Evolutionary conservation across 75 land plant species (phyloP), one percentile per base, ranked within the genome.

Genomic region (Cunninghamia lanceolata): DNA sequence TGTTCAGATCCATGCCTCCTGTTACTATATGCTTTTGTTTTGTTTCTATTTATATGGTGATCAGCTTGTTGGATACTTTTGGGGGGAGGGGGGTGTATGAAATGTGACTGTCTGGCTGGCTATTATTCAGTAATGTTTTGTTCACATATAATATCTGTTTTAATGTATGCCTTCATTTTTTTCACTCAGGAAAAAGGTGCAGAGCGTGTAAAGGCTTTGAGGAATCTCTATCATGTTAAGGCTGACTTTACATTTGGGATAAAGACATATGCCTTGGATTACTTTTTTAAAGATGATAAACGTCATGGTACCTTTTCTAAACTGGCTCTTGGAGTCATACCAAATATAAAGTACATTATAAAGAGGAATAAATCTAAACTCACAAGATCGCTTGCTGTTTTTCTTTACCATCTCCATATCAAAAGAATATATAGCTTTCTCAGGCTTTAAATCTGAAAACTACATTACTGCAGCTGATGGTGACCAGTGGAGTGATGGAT

Each of bases 201-300:
- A 68, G 86, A 87, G 87, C 81, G 30, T 13, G 89, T 94, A 78
- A 90, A 87, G 78, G 91, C 86, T 42, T 71, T 86, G 50, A 88
- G 82, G 66, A 90, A 89, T 81, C 79, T 98, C n/a, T 90, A 88
- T 82, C 90, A 84, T 81, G 91, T 93, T 25, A 93, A 89, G 85
- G 84, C 82, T 76, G 99, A 96, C 30, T 80, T 96, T 54, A 87
- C 90, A 66, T 89, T 93, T 87, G 90, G 85, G 19, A 74, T 42
- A 38, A 96, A 95, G 87, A 86, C 56, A 66, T 98, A 96, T 81
- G 85, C 85, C 87, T 84, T 96, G 85, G 97, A 95, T 74, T 95
- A 94, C 84, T 93, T 93, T 86, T 95, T 96, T 88, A 82, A 83
- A 73, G 87, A 7, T 52, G 86, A 76, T 78, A 82, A 36, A 19